phyloP scores from a whole-genome alignment of 257 asterid species.

The Fraxinus anomala region DNA sequence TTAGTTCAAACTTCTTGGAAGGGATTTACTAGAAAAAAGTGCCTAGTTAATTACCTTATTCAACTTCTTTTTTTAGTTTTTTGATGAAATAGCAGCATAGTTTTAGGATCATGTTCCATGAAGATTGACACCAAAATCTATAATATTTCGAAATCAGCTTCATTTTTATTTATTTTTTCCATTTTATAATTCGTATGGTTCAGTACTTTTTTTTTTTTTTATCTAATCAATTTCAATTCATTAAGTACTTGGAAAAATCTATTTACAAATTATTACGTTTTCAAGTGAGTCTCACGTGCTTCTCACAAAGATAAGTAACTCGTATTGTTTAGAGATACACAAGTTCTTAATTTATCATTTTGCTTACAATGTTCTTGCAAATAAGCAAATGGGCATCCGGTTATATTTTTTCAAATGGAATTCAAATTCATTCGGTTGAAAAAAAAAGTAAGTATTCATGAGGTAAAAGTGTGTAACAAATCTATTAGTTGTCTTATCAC shows the following conservation, averaged over 20 bases:
- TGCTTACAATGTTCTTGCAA: not conserved
- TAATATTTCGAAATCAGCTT: not conserved
- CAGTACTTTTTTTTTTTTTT: too few relatives aligned
- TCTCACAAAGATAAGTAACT: too few relatives aligned
- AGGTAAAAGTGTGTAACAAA: too few relatives aligned
- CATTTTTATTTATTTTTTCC: not conserved
- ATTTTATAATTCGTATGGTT: not conserved
- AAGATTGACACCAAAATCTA: not conserved
- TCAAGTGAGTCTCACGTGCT: not conserved
- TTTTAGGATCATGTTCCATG: slow-evolving; percentile 28
- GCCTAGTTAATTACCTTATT: slow-evolving; percentile 14
- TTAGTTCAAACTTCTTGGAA: not conserved
- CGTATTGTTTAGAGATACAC: not conserved
- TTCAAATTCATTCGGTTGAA: not conserved
- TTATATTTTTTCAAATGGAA: not conserved
- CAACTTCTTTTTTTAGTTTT: not conserved
- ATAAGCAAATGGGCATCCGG: not conserved
- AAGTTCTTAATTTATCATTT: too few relatives aligned
- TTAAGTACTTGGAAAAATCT: too few relatives aligned
- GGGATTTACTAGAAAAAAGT: not conserved
- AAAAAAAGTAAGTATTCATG: too few relatives aligned
- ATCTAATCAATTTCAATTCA: too few relatives aligned
- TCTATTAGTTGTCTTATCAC: too few relatives aligned
- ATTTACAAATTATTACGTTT: too few relatives aligned
- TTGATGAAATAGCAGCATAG: slow-evolving; percentile 7